Base-by-base conservation (phyloP, 768 basidiomycete genomes). In the Gloeopeniophorella convolvens region DNA sequence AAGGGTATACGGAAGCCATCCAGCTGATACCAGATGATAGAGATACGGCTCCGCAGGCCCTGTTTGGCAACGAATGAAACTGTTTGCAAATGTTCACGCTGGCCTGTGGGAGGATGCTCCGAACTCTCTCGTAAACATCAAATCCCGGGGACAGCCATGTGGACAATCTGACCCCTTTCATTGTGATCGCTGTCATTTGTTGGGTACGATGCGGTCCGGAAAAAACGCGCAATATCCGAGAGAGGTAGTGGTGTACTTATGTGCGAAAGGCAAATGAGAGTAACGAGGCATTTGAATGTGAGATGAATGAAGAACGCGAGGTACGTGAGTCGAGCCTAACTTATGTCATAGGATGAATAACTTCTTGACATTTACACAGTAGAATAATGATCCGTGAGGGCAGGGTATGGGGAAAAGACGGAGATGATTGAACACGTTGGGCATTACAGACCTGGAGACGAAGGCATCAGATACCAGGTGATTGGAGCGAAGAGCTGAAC, bases 321-420 rank as follows among this genome's bases (percentile, higher is more conserved):
- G 51, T 53, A 53, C 46, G 46, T 48, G 46, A 54, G 45, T 42
- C 52, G 47, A 54, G 52, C 42, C 52, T 54, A 54, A 54, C 46
- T 54, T 54, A 54, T 54, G 52, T 54, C 52, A 54, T 54, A 53
- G 42, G 23, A 42, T 42, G 42, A 35, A 50, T 51, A n/a, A n/a
- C n/a, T n/a, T n/a, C n/a, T n/a, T n/a, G n/a, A n/a, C n/a, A n/a
- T n/a, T n/a, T n/a, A n/a, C n/a, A n/a, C n/a, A n/a, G n/a, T n/a
- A n/a, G n/a, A n/a, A 48, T 39, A 54, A 48, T 54, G 52, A 54
- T 48, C 52, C 52, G 52, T 54, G 47, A 42, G 41, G 52, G 47
- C 31, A 54, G 47, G 43, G 36, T 42, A 39, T 48, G 46, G 52
- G 46, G 36, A 44, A 31, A 39, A 43, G 47, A 48, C 52, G 52